Conservation (phyloP, 1,284 basidiomycete species). For the Leucoagaricus sp. region DNA sequence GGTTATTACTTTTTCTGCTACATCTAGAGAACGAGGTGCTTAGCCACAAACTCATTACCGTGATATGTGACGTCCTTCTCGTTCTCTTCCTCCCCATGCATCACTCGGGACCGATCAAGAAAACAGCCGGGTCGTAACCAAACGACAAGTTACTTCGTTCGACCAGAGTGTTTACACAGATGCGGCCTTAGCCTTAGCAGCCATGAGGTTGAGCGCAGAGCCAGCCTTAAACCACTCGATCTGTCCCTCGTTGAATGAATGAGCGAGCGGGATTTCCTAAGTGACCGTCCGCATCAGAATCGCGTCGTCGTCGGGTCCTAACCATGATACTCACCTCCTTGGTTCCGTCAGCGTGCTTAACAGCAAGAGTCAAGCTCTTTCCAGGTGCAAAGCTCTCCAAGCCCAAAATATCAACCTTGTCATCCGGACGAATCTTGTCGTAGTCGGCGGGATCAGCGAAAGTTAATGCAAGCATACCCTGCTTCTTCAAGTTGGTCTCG, state of each 20-base stretch:
- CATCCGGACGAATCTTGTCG: slow-evolving; percentile 82
- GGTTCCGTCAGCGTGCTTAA: slow-evolving; percentile 83
- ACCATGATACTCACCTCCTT: slow-evolving; percentile 53
- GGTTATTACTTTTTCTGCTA: too few species aligned
- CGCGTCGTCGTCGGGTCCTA: slow-evolving; percentile 23
- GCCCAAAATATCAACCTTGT: slow-evolving; percentile 85
- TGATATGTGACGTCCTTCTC: too few species aligned
- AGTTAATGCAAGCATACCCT: slow-evolving; percentile 92
- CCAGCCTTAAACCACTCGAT: slow-evolving; percentile 96
- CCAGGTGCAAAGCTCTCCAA: slow-evolving; percentile 85
- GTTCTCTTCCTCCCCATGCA: too few species aligned
- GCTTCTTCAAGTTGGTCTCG: slow-evolving; percentile 98
- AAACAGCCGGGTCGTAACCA: too few species aligned
- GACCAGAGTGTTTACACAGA: not conserved
- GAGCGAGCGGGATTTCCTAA: slow-evolving; percentile 68
- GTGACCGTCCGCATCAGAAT: slow-evolving; percentile 11
- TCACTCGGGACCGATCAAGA: too few species aligned
- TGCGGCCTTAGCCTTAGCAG: slow-evolving; percentile 52
- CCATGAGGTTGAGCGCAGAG: slow-evolving; percentile 77
- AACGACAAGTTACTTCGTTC: too few species aligned
- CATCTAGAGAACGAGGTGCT: too few species aligned
- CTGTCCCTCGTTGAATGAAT: slow-evolving; percentile 88
- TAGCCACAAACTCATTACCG: too few species aligned
- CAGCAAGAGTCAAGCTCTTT: slow-evolving; percentile 80
- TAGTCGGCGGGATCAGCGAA: slow-evolving; percentile 90